A percentile compares a stretch with the other conserved stretches of the same genome.
Conservation (phyloP, 2,329 filamentous ascomycete genomes). For the Zymoseptoria ardabiliae region DNA sequence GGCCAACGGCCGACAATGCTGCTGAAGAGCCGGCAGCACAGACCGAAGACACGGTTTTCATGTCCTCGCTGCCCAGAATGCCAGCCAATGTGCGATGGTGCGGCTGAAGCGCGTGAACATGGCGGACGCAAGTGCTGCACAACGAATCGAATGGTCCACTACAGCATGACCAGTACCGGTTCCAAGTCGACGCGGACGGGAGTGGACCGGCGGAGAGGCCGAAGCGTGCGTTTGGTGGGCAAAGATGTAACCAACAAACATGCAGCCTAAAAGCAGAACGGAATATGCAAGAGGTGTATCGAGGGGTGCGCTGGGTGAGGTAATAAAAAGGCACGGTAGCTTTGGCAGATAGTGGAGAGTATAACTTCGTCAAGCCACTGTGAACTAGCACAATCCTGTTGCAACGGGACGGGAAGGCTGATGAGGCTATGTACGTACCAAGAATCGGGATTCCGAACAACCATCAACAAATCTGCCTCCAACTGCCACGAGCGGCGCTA, state of each 20-base stretch:
- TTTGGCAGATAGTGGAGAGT: not conserved
- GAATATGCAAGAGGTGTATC: not conserved
- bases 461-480: not conserved
- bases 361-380: not conserved
- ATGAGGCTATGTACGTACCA: not conserved
- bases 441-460: not conserved
- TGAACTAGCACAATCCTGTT: not conserved
- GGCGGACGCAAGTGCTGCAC: not conserved
- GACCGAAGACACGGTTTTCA: slow-evolving; percentile 32
- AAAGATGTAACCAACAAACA: not conserved
- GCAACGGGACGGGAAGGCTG: not conserved
- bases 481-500: slow-evolving; percentile 1
- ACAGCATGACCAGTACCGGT: not conserved
- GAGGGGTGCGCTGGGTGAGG: not conserved
- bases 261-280: not conserved
- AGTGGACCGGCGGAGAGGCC: not conserved
- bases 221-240: not conserved
- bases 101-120: not conserved
- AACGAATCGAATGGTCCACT: not conserved
- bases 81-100: slow-evolving; percentile 1
- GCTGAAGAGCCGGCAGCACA: slow-evolving; percentile 56
- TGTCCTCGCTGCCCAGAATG: slow-evolving; percentile 6
- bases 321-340: not conserved
- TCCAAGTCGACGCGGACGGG: not conserved
- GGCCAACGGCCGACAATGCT: slow-evolving; percentile 52